Evolutionary conservation across 352 stramenopile genomes (phyloP), one percentile per base, ranked within the genome.

Genomic region (Peronospora farinosa): DNA sequence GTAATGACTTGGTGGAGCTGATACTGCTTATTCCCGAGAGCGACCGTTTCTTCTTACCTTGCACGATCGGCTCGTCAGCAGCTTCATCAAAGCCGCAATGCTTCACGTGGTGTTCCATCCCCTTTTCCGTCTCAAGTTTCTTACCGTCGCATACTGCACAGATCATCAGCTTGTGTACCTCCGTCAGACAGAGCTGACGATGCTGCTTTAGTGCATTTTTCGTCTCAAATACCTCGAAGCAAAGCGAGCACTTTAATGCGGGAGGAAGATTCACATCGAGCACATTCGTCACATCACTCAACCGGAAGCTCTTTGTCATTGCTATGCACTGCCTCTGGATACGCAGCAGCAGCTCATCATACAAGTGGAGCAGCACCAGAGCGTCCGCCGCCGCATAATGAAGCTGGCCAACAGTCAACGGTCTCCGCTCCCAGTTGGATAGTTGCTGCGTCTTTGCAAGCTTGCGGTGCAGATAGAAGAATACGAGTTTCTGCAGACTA

Each of bases 391-490:
- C 79, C 15, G 79, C 79, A 48, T 90, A 90, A 45, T 86, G 71
- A 1, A 90, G 54, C 37, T 90, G 79, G 15, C 61, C 63, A 0
- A 48, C 37, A 4, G 68, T 66, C 2, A 90, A 65, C 11, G 79
- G 79, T 9, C 79, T 72, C 7, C 79, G 63, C 40, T 79, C 78
- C 79, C 79, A 90, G 50, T 90, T 88, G 15, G 79, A 90, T 19
- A 60, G 81, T 59, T 90, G 79, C 69, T 88, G 79, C 13, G 77
- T 88, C 60, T 88, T 88, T 5, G 72, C 72, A 11, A 91, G 63
- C 27, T 75, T 78, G 21, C 63, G 69, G 40, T 84, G 60, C 37
- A 91, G 60, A 46, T 86, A 91, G 31, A 85, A 69, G 46, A 71
- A 86, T 23, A 84, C 77, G 5, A 88, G 63, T 43, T 91, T 91